phyloP scores from a whole-genome alignment of 2,329 filamentous ascomycete genomes.

The Ilyonectria destructans region DNA sequence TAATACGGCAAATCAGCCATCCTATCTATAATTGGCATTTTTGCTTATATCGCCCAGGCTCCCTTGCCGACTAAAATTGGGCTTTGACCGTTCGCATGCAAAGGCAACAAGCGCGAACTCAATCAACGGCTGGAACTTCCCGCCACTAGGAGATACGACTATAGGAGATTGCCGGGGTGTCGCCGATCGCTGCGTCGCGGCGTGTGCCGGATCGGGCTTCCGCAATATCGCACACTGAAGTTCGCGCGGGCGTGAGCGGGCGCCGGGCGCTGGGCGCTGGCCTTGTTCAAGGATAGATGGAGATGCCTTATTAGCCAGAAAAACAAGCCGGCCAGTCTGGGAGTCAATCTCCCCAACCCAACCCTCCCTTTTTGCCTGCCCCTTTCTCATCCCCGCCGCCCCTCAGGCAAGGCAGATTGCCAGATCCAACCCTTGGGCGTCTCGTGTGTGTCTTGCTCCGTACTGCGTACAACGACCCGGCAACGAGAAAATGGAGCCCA shows the following conservation, averaged over 20 bases:
- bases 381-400: neutral
- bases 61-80: neutral
- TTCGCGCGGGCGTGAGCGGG: neutral
- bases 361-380: neutral
- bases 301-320: neutral
- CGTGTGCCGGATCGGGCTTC: neutral
- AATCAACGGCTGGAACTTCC: conserved; percentile 5
- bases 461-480: neutral
- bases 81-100: neutral
- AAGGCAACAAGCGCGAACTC: conserved; percentile 8
- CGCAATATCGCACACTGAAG: conserved; percentile 1
- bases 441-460: neutral
- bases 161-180: conserved; percentile 11
- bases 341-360: neutral
- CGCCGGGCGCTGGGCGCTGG: neutral
- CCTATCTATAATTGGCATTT: too few relatives aligned
- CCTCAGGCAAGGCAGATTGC: neutral
- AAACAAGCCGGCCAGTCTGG: neutral
- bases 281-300: neutral
- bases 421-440: neutral
- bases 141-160: conserved; percentile 5
- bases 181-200: neutral
- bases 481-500: neutral
- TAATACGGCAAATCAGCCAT: too few relatives aligned
- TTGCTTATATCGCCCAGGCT: neutral